phyloP scores from a whole-genome alignment of 2,329 filamentous ascomycete genomes.

The Chaetoscypha palmicola region DNA sequence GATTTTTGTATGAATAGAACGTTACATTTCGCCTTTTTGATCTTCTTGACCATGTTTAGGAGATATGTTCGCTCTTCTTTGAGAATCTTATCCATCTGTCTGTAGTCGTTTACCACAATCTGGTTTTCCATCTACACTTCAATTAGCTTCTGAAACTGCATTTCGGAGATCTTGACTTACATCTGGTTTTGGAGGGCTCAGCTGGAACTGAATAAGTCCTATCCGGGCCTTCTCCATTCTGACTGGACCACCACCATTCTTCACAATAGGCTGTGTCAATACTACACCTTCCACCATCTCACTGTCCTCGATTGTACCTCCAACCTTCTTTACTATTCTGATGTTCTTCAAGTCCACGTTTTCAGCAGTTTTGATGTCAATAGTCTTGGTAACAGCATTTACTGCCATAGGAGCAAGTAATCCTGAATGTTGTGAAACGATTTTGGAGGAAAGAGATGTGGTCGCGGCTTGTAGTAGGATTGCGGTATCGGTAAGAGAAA shows the following conservation, averaged over 20 bases:
- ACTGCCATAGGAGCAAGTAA: conserved; percentile 96
- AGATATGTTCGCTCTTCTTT: conserved; percentile 98
- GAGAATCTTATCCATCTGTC: conserved; percentile 99
- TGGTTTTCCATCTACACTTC: conserved; percentile 86
- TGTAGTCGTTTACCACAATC: conserved; percentile 97
- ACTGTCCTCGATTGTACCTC: conserved; percentile 96
- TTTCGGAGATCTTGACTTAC: conserved; percentile 40
- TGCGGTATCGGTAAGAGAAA: conserved; percentile 78
- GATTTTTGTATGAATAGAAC: conserved; percentile 98
- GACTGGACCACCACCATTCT: conserved; percentile 82
- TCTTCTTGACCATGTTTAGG: conserved; percentile 99
- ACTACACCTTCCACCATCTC: conserved; percentile 95
- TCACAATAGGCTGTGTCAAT: conserved; percentile 85
- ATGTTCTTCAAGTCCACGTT: conserved; percentile 98
- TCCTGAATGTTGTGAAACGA: conserved; percentile 95
- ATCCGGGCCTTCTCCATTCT: conserved; percentile 97
- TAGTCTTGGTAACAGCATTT: conserved; percentile 90
- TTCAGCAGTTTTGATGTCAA: conserved; percentile 89
- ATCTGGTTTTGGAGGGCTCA: conserved; percentile 96
- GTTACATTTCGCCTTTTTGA: conserved; percentile 99
- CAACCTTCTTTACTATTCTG: conserved; percentile 93
- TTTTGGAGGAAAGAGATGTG: conserved; percentile 96
- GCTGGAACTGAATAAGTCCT: conserved; percentile 95
- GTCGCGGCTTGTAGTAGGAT: conserved; percentile 94
- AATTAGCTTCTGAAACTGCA: conserved; percentile 13